phyloP scores from a whole-genome alignment of 2,329 filamentous ascomycete genomes.

The Mariannaea sp. region DNA sequence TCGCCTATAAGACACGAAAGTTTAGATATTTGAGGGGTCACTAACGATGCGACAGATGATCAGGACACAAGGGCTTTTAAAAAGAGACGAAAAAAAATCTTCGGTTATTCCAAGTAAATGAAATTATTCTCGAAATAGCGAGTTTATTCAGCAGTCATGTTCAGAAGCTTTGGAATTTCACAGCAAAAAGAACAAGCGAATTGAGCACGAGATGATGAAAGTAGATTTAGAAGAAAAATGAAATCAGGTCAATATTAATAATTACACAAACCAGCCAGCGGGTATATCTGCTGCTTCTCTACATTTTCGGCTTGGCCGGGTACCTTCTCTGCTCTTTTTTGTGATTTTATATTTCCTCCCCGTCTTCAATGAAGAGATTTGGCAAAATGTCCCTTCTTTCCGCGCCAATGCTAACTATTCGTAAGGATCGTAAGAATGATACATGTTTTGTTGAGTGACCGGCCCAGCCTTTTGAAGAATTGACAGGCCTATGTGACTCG shows the following conservation, averaged over 20 bases:
- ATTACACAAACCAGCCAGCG: constrained; percentile 43
- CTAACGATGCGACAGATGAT: too few relatives aligned
- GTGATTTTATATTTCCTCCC: constrained; percentile 26
- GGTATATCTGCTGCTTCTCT: constrained; percentile 39
- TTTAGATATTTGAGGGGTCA: too few relatives aligned
- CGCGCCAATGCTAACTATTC: constrained; percentile 46
- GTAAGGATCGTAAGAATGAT: constrained; percentile 65
- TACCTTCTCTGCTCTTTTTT: constrained; percentile 33
- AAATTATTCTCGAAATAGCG: too few relatives aligned
- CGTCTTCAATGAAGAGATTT: constrained; percentile 22
- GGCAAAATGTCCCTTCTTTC: constrained; percentile 29
- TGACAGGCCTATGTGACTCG: constrained; percentile 24
- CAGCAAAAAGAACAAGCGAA: constrained; percentile 11
- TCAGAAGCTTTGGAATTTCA: not conserved
- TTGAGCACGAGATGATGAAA: constrained; percentile 16
- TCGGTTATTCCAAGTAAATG: too few relatives aligned
- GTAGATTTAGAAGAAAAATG: constrained; percentile 27
- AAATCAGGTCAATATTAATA: constrained; percentile 39
- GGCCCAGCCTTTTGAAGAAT: constrained; percentile 21
- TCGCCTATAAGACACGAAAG: too few relatives aligned
- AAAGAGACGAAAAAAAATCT: too few relatives aligned
- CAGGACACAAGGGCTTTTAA: too few relatives aligned
- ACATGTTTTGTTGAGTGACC: constrained; percentile 38
- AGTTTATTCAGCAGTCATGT: too few relatives aligned
- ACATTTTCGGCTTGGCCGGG: constrained; percentile 38